Evolutionary conservation across 768 basidiomycete species (phyloP).

Genomic region (Flagelloscypha sp.): DNA sequence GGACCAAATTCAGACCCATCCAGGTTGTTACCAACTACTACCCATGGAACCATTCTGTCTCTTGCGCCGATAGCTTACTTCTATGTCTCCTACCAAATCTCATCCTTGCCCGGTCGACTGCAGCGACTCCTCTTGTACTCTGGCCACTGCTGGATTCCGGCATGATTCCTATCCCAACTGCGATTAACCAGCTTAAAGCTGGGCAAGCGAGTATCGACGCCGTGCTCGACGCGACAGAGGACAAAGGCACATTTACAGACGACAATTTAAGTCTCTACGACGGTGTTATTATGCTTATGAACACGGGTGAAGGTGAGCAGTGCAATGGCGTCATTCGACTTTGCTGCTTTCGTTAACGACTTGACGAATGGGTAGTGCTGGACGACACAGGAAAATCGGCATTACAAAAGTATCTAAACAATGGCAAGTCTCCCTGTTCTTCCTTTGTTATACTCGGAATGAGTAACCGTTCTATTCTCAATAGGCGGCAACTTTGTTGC

Average conservation of each 20-base stretch:
- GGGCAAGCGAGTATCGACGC: conserved; percentile 39
- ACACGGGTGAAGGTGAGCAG: conserved; percentile 54
- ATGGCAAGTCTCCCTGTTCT: too few species aligned
- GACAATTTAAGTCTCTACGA: conserved; percentile 49
- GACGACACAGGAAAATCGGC: conserved; percentile 51
- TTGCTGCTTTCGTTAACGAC: not conserved
- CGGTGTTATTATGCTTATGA: conserved; percentile 60
- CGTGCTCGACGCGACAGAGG: conserved; percentile 59
- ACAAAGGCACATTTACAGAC: conserved; percentile 46
- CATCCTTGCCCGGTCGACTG: too few species aligned
- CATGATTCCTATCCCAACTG: conserved; percentile 74
- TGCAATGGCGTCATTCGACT: not conserved
- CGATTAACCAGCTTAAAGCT: conserved; percentile 46
- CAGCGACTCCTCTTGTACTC: conserved; percentile 55
- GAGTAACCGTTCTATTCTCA: too few species aligned
- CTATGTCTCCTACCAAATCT: too few species aligned
- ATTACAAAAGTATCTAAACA: conserved; percentile 54
- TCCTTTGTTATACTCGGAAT: too few species aligned
- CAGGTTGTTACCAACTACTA: too few species aligned
- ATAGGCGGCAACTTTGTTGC: conserved; percentile 67
- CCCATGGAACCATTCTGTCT: too few species aligned
- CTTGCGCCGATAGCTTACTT: too few species aligned
- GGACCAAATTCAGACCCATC: too few species aligned
- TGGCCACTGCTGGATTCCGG: conserved; percentile 50
- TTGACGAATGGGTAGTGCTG: conserved; percentile 35